Percentiles rank a stretch among this genome's conserved stretches.
These are phyloP conservation scores for Thelephora aurantiotincta DNA, from an alignment of 768 basidiomycete genomes.

Conservation along the genomic window DNA sequence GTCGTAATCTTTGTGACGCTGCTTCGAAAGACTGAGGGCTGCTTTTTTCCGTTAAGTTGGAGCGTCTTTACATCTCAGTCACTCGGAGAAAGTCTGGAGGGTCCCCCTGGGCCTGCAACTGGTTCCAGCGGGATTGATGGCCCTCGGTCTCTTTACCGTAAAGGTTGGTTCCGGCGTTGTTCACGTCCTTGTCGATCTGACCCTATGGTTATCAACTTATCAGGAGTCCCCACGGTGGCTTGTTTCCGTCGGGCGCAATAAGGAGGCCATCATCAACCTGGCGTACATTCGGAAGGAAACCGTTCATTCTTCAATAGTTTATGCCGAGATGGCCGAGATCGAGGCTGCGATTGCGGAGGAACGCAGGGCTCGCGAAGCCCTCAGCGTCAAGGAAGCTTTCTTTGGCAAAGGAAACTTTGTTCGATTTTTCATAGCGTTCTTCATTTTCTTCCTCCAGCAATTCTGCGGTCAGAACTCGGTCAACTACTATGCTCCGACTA, in stretches of 20 bases:
- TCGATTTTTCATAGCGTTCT: conserved; percentile 75
- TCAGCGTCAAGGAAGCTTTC: conserved; percentile 60
- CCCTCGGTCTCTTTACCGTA: conserved; percentile 49
- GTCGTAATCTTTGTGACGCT: conserved; percentile 15
- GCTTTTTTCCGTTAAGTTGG: conserved; percentile 28
- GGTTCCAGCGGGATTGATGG: conserved; percentile 61
- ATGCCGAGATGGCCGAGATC: conserved; percentile 65
- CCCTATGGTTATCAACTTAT: not conserved
- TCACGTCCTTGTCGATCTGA: conserved; percentile 7
- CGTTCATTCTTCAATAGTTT: conserved; percentile 27
- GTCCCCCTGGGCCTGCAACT: conserved; percentile 67
- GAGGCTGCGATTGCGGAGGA: conserved; percentile 71
- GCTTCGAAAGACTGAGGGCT: not conserved
- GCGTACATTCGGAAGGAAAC: conserved; percentile 45
- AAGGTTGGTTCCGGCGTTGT: conserved; percentile 22
- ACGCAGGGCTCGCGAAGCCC: conserved; percentile 42
- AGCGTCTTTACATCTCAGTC: conserved; percentile 35
- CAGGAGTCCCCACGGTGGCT: conserved; percentile 72
- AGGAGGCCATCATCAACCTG: conserved; percentile 43
- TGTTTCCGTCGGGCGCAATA: conserved; percentile 41
- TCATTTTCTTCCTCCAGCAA: conserved; percentile 70
- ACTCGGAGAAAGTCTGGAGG: conserved; percentile 42
- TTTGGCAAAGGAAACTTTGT: conserved; percentile 70
- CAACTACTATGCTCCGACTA: conserved; percentile 60
- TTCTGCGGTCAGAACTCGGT: conserved; percentile 81